These are phyloP conservation scores for Trypanosomatidae sp. DNA, from an alignment of 208 protist species.

Conservation along the genomic window DNA sequence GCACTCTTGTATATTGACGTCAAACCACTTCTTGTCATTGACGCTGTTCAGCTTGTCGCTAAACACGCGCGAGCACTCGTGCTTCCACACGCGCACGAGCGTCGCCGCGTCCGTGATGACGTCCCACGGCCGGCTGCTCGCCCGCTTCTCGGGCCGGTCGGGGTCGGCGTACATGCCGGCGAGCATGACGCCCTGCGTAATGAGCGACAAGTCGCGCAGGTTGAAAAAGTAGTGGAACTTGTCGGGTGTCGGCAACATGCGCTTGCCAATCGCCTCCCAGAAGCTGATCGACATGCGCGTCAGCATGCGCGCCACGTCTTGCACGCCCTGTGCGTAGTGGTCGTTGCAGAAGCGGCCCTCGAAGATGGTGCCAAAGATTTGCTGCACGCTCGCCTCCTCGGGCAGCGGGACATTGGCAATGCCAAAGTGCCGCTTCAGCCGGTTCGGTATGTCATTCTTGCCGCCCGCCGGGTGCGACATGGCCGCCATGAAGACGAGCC, in stretches of 20 bases:
- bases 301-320: constrained; percentile 81
- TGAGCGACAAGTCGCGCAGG: constrained; percentile 93
- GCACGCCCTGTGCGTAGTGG: constrained; percentile 70
- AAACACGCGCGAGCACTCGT: constrained; percentile 96
- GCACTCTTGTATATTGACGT: constrained; percentile 79
- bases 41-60: constrained; percentile 93
- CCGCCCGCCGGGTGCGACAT: constrained; percentile 97
- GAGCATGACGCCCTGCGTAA: constrained; percentile 93
- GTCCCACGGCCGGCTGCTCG: constrained; percentile 71
- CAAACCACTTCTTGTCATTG: constrained; percentile 94
- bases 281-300: constrained; percentile 90
- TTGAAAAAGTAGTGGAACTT: constrained; percentile 99
- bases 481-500: constrained; percentile 93
- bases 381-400: constrained; percentile 88
- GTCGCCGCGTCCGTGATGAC: constrained; percentile 53
- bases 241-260: constrained; percentile 95
- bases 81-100: constrained; percentile 93
- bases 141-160: constrained; percentile 80
- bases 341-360: constrained; percentile 85
- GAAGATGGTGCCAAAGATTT: constrained; percentile 89
- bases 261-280: constrained; percentile 80
- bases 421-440: constrained; percentile 95
- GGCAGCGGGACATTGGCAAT: constrained; percentile 96
- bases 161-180: constrained; percentile 77
- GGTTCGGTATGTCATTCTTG: constrained; percentile 97